Evolutionary conservation across 768 basidiomycete genomes (phyloP), one percentile per base, ranked within the genome.

Genomic region (Amanita subjunquillea): DNA sequence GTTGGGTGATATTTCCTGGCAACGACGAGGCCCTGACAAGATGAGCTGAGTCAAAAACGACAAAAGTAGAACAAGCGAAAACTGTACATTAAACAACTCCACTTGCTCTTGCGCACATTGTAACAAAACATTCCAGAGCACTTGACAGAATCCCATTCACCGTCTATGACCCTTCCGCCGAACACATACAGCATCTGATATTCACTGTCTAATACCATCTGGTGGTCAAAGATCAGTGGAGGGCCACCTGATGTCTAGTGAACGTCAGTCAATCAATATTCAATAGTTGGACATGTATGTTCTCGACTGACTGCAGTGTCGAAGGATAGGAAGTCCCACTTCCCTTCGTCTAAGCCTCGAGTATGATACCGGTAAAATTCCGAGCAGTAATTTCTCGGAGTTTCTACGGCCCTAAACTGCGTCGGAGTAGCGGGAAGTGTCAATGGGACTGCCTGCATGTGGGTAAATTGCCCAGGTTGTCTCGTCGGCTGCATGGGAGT

Each of bases 351-450:
- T 27, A 71, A 57, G 1, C 85, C 85, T 29, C 76, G 65, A 0
- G 84, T 85, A 59, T 83, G 80, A 62, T 87, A 91, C 20, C 83
- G 72, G 60, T 85, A 88, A 63, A 91, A 88, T 54, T 91, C 87
- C 2, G 85, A 83, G 55, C 73, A 76, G 55, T 69, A 73, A 4
- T 71, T 57, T 30, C 65, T 64, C 9, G 63, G 32, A 30, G 54
- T 47, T 30, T 56, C 51, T n/a, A 46, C 38, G 43, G 45, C 42
- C 32, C 48, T 49, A 3, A 51, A 48, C 8, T 51, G 51, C 6
- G 51, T 20, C n/a, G 40, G 55, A 27, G 59, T 12, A 46, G 51
- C 37, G 40, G 37, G 46, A 49, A 20, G 40, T n/a, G 13, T 42
- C 17, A 36, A 34, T 23, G 32, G 53, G 25, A 34, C 41, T 10